These are phyloP conservation scores for Chalciporus chontae DNA, from an alignment of 768 basidiomycete species.

Conservation along the genomic window DNA sequence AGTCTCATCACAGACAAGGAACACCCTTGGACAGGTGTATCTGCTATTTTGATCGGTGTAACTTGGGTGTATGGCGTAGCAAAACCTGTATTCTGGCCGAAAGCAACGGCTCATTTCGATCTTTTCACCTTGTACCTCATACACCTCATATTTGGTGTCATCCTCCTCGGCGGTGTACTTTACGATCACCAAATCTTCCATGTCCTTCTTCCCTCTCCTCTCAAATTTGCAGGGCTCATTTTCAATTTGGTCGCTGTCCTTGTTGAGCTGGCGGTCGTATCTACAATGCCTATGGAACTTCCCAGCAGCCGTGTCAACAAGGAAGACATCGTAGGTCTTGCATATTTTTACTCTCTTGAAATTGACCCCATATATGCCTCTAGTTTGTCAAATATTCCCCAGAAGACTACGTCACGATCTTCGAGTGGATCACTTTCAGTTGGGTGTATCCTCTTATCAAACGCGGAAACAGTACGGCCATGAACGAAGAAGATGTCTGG, in stretches of 20 bases:
- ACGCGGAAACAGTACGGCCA: slow-evolving; percentile 46
- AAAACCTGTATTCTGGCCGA: slow-evolving; percentile 51
- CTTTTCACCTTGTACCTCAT: slow-evolving; percentile 55
- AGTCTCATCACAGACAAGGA: slow-evolving; percentile 37
- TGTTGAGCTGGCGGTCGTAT: slow-evolving; percentile 42
- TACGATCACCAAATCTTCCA: slow-evolving; percentile 49
- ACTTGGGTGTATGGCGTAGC: slow-evolving; percentile 67
- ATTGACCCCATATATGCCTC: neutral
- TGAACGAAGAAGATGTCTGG: slow-evolving; percentile 74
- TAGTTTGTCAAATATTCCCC: slow-evolving; percentile 37
- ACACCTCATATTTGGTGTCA: slow-evolving; percentile 41
- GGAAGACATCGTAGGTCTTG: slow-evolving; percentile 57
- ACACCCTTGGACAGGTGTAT: slow-evolving; percentile 33
- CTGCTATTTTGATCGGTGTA: slow-evolving; percentile 45
- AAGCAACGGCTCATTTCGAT: slow-evolving; percentile 59
- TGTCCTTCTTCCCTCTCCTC: slow-evolving; percentile 37
- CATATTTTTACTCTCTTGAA: neutral
- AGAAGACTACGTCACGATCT: slow-evolving; percentile 74
- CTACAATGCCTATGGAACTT: slow-evolving; percentile 65
- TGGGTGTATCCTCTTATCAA: slow-evolving; percentile 69
- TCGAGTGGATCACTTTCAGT: slow-evolving; percentile 66
- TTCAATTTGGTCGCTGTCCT: slow-evolving; percentile 45
- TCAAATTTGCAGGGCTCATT: slow-evolving; percentile 23
- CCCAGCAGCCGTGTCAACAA: slow-evolving; percentile 51
- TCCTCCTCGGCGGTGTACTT: slow-evolving; percentile 51